phyloP scores from a whole-genome alignment of 768 basidiomycete genomes.

The Psilocybe sp. region DNA sequence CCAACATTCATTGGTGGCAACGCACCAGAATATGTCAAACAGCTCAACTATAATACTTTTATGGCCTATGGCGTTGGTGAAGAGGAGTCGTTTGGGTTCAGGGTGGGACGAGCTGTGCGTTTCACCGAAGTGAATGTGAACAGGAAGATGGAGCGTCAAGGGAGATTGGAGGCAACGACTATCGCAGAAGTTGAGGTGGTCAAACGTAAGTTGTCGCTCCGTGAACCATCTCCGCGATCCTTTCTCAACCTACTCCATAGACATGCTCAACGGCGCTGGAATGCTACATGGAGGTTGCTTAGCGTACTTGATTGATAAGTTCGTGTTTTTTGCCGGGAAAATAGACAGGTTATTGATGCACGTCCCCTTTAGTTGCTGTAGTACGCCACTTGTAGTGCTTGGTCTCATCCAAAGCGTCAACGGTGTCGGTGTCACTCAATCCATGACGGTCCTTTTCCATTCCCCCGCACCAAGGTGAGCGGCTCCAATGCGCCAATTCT shows the following conservation, averaged over 20 bases:
- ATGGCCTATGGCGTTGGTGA: constrained; percentile 70
- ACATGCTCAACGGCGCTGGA: constrained; percentile 73
- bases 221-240: constrained; percentile 1
- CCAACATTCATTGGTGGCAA: constrained; percentile 60
- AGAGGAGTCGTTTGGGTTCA: constrained; percentile 58
- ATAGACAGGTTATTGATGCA: not conserved
- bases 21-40: constrained; percentile 60
- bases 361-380: constrained; percentile 47
- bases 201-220: constrained; percentile 44
- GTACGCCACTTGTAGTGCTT: constrained; percentile 65
- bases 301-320: constrained; percentile 76
- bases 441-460: constrained; percentile 68
- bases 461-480: constrained; percentile 63
- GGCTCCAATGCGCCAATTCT: not conserved
- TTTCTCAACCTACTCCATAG: constrained; percentile 27
- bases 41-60: constrained; percentile 65
- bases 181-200: constrained; percentile 61
- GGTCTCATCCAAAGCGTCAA: constrained; percentile 59
- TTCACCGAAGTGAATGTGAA: constrained; percentile 59
- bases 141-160: constrained; percentile 42
- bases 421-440: constrained; percentile 74
- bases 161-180: constrained; percentile 57
- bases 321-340: not conserved
- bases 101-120: constrained; percentile 56
- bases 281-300: constrained; percentile 78